These are phyloP conservation scores for Verticillium dahliae DNA, from an alignment of 2,329 filamentous ascomycete species.

Conservation along the genomic window DNA sequence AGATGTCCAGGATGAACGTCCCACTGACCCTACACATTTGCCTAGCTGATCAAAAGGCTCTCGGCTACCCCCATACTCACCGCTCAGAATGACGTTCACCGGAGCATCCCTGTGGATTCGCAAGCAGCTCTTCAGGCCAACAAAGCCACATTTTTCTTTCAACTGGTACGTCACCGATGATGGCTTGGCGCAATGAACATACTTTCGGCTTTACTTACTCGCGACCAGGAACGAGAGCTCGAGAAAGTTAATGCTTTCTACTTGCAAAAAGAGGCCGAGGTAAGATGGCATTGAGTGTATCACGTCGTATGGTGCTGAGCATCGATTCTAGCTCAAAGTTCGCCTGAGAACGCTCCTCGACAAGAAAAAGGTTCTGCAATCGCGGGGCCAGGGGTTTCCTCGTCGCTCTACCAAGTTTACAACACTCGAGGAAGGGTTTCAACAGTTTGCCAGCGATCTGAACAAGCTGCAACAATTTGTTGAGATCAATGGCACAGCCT, in stretches of 20 bases:
- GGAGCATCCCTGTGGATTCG: slow-evolving; percentile 55
- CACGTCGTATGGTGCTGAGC: neutral
- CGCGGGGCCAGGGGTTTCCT: slow-evolving; percentile 67
- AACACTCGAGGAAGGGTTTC: slow-evolving; percentile 91
- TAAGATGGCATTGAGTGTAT: slow-evolving; percentile 35
- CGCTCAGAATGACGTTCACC: slow-evolving; percentile 61
- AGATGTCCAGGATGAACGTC: slow-evolving; percentile 5
- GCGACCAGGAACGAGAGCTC: slow-evolving; percentile 78
- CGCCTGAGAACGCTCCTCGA: slow-evolving; percentile 87
- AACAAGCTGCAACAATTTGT: slow-evolving; percentile 99
- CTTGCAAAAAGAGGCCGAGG: slow-evolving; percentile 95
- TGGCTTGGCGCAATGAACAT: slow-evolving; percentile 11
- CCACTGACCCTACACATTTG: slow-evolving; percentile 21
- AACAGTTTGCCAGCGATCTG: slow-evolving; percentile 92
- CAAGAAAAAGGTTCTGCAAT: slow-evolving; percentile 88
- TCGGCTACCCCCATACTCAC: slow-evolving; percentile 82
- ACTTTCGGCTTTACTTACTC: slow-evolving; percentile 29
- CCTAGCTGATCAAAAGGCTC: slow-evolving; percentile 94
- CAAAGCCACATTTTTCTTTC: slow-evolving; percentile 98
- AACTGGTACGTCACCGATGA: slow-evolving; percentile 58
- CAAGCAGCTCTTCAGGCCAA: slow-evolving; percentile 90
- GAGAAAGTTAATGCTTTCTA: slow-evolving; percentile 99
- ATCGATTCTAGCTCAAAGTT: slow-evolving; percentile 69
- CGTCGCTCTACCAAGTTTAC: slow-evolving; percentile 90
- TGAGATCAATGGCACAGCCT: slow-evolving; percentile 94